Base-by-base conservation (phyloP, 257 asterid genomes). In the Avicennia marina region DNA sequence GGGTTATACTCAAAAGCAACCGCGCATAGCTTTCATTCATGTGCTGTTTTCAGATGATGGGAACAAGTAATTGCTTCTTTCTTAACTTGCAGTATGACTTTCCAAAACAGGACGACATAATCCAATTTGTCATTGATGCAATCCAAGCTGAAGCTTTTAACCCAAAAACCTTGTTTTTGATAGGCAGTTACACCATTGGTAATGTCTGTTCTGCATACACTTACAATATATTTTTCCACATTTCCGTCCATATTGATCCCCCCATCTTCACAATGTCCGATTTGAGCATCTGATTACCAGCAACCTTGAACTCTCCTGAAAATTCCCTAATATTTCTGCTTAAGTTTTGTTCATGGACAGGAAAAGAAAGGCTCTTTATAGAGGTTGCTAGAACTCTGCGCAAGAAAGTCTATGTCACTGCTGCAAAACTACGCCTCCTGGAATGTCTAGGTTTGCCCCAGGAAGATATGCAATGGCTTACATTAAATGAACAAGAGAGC, bases 151-250 rank as follows among this genome's bases (percentile, higher is more conserved):
- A 91, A 78, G 77, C 85, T 41, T 91, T 91, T 59, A 91, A 91
- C 78, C 90, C 94, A 8, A 85, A 75, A 59, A 85, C 98, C 32
- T 68, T 91, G 68, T 88, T 91, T 74, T 53, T 91, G 81, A 85
- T 91, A 58, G 98, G 98, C 62, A 91, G 97, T 87, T 91, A 91
- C 56, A 80, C 98, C 48, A 88, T 91, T 68, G 98, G 98, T 91
- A 85, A 33, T 32, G 42, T 49, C 65, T 46, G 17, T 19, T 64
- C 57, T 39, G 25, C 53, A 32, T 56, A 48, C 61, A 57, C 36
- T 40, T 11, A 10, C 20, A 54, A 42, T 13, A 41, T 7, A 20
- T 21, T 27, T 26, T 58, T 19, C 40, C 6, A 11, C 2, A 45
- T 33, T 53, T 12, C 16, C 7, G 0, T n/a, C 19, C 29, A 11